Conservation (phyloP, 768 basidiomycete species). For the Suillus alpinus region DNA sequence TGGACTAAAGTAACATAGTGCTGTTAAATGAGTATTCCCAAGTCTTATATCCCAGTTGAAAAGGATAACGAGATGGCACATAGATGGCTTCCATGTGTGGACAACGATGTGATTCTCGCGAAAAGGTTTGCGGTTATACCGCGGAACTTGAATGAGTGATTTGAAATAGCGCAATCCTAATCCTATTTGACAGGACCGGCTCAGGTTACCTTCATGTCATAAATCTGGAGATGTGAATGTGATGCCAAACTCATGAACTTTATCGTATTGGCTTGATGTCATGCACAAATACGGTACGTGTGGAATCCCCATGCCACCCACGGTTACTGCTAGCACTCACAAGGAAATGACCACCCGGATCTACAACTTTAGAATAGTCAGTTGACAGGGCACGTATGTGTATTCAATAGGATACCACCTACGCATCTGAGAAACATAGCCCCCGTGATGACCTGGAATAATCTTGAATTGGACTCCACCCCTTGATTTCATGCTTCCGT, state of each 20-base stretch:
- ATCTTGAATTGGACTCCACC: slow-evolving; percentile 89
- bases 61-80: slow-evolving; percentile 33
- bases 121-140: slow-evolving; percentile 26
- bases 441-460: slow-evolving; percentile 94
- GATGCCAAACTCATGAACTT: slow-evolving; percentile 17
- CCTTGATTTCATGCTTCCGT: slow-evolving; percentile 57
- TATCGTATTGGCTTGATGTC: slow-evolving; percentile 60
- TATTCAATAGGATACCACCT: slow-evolving; percentile 33
- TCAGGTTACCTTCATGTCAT: slow-evolving; percentile 17
- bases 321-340: slow-evolving; percentile 92
- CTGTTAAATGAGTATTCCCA: slow-evolving; percentile 9
- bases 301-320: slow-evolving; percentile 92
- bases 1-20: slow-evolving; percentile 19
- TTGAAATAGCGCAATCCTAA: slow-evolving; percentile 32
- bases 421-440: slow-evolving; percentile 92
- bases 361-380: slow-evolving; percentile 61
- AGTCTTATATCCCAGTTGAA: slow-evolving; percentile 28
- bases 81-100: slow-evolving; percentile 21
- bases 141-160: slow-evolving; percentile 31
- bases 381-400: slow-evolving; percentile 18
- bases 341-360: slow-evolving; percentile 79
- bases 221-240: slow-evolving; percentile 14
- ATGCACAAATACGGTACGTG: slow-evolving; percentile 86
- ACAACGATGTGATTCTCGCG: slow-evolving; percentile 12
- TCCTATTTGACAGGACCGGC: slow-evolving; percentile 15